Conservation (phyloP, 441 rosid species). For the Melastoma candidum region DNA sequence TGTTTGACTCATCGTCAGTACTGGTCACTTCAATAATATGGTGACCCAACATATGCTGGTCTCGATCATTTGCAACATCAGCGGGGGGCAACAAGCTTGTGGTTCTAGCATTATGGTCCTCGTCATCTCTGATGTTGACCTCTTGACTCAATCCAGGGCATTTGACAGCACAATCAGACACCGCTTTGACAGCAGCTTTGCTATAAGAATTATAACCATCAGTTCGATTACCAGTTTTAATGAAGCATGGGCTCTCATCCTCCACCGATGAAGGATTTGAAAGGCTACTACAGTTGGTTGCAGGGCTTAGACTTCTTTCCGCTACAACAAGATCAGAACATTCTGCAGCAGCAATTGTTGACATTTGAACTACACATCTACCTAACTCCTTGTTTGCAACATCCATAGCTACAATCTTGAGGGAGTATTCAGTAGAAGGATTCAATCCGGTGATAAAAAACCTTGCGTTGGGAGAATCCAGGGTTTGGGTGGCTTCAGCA, state of each 20-base stretch:
- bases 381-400: conserved; percentile 33
- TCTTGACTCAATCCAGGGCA: conserved; percentile 22
- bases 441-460: conserved; percentile 53
- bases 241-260: conserved; percentile 50
- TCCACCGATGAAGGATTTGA: conserved; percentile 77
- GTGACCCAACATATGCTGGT: conserved; percentile 22
- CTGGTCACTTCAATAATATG: conserved; percentile 29
- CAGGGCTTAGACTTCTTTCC: conserved; percentile 79
- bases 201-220: conserved; percentile 28
- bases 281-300: conserved; percentile 67
- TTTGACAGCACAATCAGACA: conserved; percentile 21
- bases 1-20: conserved; percentile 30
- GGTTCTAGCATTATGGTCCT: conserved; percentile 20
- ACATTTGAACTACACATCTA: conserved; percentile 38
- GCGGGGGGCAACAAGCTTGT: conserved; percentile 22
- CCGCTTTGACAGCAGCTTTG: conserved; percentile 31
- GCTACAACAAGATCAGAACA: conserved; percentile 24
- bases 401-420: conserved; percentile 44
- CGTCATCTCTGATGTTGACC: conserved; percentile 21
- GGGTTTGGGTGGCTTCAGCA: conserved; percentile 42
- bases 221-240: conserved; percentile 36
- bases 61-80: conserved; percentile 25
- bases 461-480: conserved; percentile 40
- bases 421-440: conserved; percentile 51
- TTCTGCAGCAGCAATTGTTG: conserved; percentile 33